These are phyloP conservation scores for Patellaria atrata DNA, from an alignment of 495 filamentous ascomycete species.

Conservation along the genomic window DNA sequence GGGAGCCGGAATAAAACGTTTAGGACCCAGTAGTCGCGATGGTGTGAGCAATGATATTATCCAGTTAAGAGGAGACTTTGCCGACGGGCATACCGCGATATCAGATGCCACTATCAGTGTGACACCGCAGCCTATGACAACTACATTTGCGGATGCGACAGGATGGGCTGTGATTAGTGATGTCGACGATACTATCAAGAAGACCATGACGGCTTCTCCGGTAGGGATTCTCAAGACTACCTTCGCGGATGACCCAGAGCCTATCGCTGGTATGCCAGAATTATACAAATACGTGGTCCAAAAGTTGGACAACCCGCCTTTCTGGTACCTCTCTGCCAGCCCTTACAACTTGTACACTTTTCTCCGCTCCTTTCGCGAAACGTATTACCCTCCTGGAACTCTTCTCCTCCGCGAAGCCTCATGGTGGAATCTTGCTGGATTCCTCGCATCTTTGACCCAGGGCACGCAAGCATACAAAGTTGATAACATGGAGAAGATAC, in stretches of 20 bases:
- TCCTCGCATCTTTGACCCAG: constrained; percentile 64
- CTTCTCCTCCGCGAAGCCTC: constrained; percentile 70
- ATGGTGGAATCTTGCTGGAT: constrained; percentile 74
- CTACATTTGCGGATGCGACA: constrained; percentile 56
- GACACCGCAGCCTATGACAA: constrained; percentile 36
- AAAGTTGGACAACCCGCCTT: constrained; percentile 46
- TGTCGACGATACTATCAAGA: constrained; percentile 92
- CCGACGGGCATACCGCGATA: constrained; percentile 21
- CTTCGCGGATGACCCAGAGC: constrained; percentile 57
- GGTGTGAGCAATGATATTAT: constrained; percentile 53
- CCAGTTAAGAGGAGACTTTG: constrained; percentile 21
- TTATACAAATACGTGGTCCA: constrained; percentile 53
- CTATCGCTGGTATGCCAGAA: constrained; percentile 69
- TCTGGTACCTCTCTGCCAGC: constrained; percentile 88
- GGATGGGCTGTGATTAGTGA: constrained; percentile 87
- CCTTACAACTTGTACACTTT: constrained; percentile 92
- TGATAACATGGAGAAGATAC: constrained; percentile 62
- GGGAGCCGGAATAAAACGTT: constrained; percentile 30
- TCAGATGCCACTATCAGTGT: constrained; percentile 33
- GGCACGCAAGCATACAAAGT: constrained; percentile 80
- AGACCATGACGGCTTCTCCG: constrained; percentile 64
- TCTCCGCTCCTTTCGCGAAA: constrained; percentile 54
- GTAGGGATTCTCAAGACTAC: constrained; percentile 71
- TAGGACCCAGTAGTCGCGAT: constrained; percentile 55
- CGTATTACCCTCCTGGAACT: constrained; percentile 61